Conservation (phyloP, 306 rosid genomes). For the Vigna unguiculata region DNA sequence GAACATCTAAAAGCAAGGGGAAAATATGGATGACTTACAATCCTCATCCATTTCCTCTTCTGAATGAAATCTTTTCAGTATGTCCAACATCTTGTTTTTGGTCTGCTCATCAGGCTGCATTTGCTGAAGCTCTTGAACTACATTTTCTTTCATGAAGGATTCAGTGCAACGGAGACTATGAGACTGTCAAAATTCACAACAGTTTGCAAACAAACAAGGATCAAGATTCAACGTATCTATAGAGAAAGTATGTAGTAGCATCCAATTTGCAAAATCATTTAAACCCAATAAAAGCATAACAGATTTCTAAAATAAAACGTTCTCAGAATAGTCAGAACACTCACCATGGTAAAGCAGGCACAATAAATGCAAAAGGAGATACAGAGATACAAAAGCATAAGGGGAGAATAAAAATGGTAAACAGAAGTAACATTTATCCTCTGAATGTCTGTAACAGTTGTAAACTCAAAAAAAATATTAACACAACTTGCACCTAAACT, state of each 20-base stretch:
- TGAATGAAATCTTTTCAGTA: slow-evolving; percentile 55
- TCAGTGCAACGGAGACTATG: slow-evolving; percentile 86
- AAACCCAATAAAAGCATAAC: slow-evolving; percentile 13
- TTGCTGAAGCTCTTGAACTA: slow-evolving; percentile 76
- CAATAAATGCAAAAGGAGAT: slow-evolving; percentile 18
- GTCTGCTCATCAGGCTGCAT: slow-evolving; percentile 69
- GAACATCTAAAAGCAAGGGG: slow-evolving; percentile 24
- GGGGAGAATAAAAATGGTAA: background rate
- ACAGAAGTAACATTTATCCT: slow-evolving; percentile 6
- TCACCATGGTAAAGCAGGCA: slow-evolving; percentile 12
- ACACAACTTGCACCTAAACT: slow-evolving; percentile 7
- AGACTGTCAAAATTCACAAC: slow-evolving; percentile 56
- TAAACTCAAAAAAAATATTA: background rate
- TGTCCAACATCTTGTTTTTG: slow-evolving; percentile 78
- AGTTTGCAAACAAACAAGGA: slow-evolving; percentile 18
- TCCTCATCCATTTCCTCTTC: slow-evolving; percentile 80
- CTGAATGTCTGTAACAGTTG: background rate
- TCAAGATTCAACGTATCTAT: slow-evolving; percentile 17
- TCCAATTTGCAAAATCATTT: slow-evolving; percentile 25
- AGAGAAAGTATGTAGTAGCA: background rate
- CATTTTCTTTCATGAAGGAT: slow-evolving; percentile 93
- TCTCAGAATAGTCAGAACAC: slow-evolving; percentile 6
- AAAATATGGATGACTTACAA: slow-evolving; percentile 55
- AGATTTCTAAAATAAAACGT: slow-evolving; percentile 31
- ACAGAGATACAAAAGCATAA: background rate